A percentile compares a stretch with the other conserved stretches of the same genome.
phyloP scores from a whole-genome alignment of 2,329 filamentous ascomycete species.

The Fusarium sororula region DNA sequence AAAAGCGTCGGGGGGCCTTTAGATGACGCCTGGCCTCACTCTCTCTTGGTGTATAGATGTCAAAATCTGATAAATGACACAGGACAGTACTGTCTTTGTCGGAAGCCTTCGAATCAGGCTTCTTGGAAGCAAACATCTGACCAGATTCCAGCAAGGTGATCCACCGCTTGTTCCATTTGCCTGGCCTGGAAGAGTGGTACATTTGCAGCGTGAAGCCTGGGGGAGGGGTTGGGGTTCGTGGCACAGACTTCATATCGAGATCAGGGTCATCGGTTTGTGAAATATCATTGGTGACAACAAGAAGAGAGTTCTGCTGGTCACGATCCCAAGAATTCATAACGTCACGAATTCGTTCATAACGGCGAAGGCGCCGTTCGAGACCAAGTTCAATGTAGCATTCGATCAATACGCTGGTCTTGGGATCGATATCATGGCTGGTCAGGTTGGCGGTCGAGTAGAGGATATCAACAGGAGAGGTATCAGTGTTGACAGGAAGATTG shows the following conservation, averaged over 20 bases:
- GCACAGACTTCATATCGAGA: conserved; percentile 72
- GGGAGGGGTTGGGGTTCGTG: conserved; percentile 67
- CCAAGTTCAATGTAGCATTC: conserved; percentile 81
- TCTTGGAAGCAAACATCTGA: conserved; percentile 78
- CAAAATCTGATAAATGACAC: conserved; percentile 91
- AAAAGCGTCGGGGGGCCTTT: conserved; percentile 84
- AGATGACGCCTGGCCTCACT: conserved; percentile 74
- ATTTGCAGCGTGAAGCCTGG: conserved; percentile 74
- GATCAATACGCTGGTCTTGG: conserved; percentile 73
- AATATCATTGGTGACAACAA: conserved; percentile 69
- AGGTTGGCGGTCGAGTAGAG: conserved; percentile 72
- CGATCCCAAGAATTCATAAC: conserved; percentile 93
- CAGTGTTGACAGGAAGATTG: conserved; percentile 74
- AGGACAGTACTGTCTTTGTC: conserved; percentile 76
- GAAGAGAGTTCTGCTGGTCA: conserved; percentile 78
- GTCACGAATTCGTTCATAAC: conserved; percentile 86
- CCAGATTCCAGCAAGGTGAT: conserved; percentile 79
- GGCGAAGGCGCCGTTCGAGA: conserved; percentile 82
- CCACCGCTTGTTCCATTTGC: conserved; percentile 89
- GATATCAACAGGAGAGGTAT: conserved; percentile 79
- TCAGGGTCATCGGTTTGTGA: conserved; percentile 65
- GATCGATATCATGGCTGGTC: conserved; percentile 71
- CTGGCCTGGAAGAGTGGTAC: conserved; percentile 81
- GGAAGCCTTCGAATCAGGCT: conserved; percentile 62
- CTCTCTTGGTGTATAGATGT: conserved; percentile 82